phyloP scores from a whole-genome alignment of 2,329 filamentous ascomycete genomes.

The Lasiodiplodia citricola region DNA sequence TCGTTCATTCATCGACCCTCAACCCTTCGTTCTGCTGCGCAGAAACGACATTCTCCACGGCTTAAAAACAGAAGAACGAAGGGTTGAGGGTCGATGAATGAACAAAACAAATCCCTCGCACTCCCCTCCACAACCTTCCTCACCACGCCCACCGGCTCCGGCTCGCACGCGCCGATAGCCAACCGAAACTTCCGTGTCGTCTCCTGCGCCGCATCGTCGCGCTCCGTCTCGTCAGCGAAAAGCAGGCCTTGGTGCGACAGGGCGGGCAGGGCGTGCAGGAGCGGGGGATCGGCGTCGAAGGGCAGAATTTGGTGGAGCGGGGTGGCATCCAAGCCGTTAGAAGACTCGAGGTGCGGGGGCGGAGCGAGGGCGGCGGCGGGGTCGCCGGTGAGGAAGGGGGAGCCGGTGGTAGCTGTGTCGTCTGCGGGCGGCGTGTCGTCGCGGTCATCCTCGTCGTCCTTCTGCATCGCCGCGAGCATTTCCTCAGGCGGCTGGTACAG shows the following conservation, averaged over 20 bases:
- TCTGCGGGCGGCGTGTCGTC: constrained; percentile 27
- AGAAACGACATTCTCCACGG: too few species aligned
- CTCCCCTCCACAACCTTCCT: constrained; percentile 40
- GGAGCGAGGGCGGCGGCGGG: constrained; percentile 11
- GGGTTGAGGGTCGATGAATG: too few species aligned
- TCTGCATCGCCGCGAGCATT: constrained; percentile 37
- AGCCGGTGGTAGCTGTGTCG: constrained; percentile 27
- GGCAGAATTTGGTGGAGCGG: constrained; percentile 20
- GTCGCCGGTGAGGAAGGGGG: constrained; percentile 25
- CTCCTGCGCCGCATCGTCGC: constrained; percentile 52
- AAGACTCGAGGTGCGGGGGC: not conserved
- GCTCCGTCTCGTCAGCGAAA: constrained; percentile 25
- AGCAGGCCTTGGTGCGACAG: constrained; percentile 67
- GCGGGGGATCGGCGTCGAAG: constrained; percentile 47
- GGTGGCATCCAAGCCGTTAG: constrained; percentile 35
- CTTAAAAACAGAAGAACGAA: too few species aligned
- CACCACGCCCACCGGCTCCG: not conserved
- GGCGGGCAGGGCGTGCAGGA: constrained; percentile 59
- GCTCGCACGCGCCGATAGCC: constrained; percentile 69
- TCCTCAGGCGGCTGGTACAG: constrained; percentile 76
- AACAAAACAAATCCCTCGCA: constrained; percentile 71
- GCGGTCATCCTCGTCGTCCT: not conserved
- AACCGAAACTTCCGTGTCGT: constrained; percentile 66
- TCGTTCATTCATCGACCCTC: too few species aligned
- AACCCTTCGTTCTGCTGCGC: too few species aligned